Evolutionary conservation across 176 grass and related monocot species (phyloP).

Genomic region (Canna indica): DNA sequence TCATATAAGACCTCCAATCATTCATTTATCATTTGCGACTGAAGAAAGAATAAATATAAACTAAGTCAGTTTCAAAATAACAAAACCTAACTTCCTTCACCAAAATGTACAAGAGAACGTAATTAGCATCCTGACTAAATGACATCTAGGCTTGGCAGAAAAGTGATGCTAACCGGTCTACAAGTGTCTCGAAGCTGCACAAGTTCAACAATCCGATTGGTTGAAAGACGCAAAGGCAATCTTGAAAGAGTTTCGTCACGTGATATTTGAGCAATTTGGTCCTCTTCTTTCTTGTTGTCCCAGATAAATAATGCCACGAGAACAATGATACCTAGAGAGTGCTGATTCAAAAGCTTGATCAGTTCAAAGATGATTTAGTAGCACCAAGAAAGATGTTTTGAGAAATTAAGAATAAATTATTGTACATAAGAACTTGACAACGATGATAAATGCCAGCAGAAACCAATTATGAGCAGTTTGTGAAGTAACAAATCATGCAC

Average conservation of each 20-base stretch:
- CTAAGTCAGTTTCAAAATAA: neutral
- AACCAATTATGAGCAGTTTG: neutral
- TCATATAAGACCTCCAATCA: constrained; percentile 32
- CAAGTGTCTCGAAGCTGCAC: constrained; percentile 74
- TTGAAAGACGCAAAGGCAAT: constrained; percentile 76
- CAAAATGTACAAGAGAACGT: neutral
- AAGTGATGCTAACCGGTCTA: constrained; percentile 82
- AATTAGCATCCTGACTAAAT: neutral
- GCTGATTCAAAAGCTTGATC: constrained; percentile 77
- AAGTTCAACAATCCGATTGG: constrained; percentile 78
- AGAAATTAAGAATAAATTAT: neutral
- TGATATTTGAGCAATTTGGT: constrained; percentile 84
- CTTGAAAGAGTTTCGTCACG: constrained; percentile 89
- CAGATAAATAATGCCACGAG: constrained; percentile 80
- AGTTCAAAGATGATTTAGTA: constrained; percentile 23
- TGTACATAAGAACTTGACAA: neutral
- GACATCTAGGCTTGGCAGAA: no score
- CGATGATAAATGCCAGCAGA: neutral
- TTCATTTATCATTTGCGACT: neutral
- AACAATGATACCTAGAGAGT: constrained; percentile 80
- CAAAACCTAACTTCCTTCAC: neutral
- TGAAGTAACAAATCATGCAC: neutral
- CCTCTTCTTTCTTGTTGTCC: constrained; percentile 95
- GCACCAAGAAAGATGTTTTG: constrained; percentile 1
- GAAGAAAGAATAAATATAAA: neutral